These are phyloP conservation scores for Cordyceps pruinosa DNA, from an alignment of 2,329 filamentous ascomycete species.

Conservation along the genomic window DNA sequence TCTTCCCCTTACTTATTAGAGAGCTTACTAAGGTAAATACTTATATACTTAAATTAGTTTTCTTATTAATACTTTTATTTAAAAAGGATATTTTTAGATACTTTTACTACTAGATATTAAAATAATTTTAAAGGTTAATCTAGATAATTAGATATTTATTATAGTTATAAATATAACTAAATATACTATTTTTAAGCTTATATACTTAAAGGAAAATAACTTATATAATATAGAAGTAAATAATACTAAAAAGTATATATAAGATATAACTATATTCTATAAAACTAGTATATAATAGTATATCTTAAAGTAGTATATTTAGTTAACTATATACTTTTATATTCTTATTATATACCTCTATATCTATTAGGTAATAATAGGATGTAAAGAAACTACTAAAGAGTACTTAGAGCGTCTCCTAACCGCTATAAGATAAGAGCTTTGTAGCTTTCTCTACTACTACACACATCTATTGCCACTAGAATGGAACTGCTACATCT, in stretches of 20 bases:
- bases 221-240: background rate
- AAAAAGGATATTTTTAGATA: background rate
- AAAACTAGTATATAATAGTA: background rate
- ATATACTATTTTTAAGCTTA: background rate
- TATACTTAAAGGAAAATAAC: background rate
- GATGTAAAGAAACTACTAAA: background rate
- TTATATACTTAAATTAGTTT: background rate
- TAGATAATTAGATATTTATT: background rate
- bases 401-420: background rate
- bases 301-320: background rate
- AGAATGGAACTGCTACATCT: background rate
- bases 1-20: background rate
- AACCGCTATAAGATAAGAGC: background rate
- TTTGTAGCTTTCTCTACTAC: background rate
- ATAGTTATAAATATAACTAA: background rate
- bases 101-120: background rate
- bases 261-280: background rate
- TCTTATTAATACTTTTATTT: background rate
- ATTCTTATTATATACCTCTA: background rate
- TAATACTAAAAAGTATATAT: background rate
- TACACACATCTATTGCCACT: background rate
- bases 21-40: background rate
- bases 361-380: background rate
- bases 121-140: background rate
- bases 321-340: background rate